Evolutionary conservation across 495 filamentous ascomycete genomes (phyloP).

Genomic region (Penicillium steckii): DNA sequence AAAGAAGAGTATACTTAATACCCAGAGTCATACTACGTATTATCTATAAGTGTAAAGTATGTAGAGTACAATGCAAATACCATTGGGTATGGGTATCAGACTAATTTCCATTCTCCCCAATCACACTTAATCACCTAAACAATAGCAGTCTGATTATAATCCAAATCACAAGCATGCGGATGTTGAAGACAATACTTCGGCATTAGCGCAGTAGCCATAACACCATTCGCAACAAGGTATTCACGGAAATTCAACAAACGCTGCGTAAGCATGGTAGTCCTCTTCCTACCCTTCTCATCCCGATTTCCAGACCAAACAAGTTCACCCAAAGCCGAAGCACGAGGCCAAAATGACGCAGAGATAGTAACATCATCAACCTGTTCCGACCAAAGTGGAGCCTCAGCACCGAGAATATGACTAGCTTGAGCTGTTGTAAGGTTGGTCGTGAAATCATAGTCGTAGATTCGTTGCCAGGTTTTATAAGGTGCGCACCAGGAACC

Average conservation of each 20-base stretch:
- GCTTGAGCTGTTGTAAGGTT: slow-evolving; percentile 46
- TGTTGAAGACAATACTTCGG: slow-evolving; percentile 57
- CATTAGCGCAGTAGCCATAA: slow-evolving; percentile 46
- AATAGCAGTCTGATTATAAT: slow-evolving; percentile 49
- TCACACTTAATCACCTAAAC: too few species aligned
- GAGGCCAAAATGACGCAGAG: slow-evolving; percentile 51
- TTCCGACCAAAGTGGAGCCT: slow-evolving; percentile 54
- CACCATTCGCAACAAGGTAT: slow-evolving; percentile 54
- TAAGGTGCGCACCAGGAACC: slow-evolving; percentile 60
- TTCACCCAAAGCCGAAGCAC: slow-evolving; percentile 54
- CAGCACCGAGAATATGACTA: slow-evolving; percentile 47
- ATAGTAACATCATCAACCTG: slow-evolving; percentile 53
- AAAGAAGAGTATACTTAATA: too few species aligned
- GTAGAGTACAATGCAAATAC: too few species aligned
- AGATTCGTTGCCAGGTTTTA: slow-evolving; percentile 62
- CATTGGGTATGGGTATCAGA: too few species aligned
- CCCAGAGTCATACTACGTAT: too few species aligned
- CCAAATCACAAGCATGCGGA: slow-evolving; percentile 55
- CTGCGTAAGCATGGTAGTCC: slow-evolving; percentile 52
- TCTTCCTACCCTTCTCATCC: slow-evolving; percentile 43
- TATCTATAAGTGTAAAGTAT: too few species aligned
- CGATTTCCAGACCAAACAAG: slow-evolving; percentile 55
- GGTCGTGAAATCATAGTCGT: slow-evolving; percentile 56
- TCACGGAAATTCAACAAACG: slow-evolving; percentile 58
- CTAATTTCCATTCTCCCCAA: too few species aligned